Evolutionary conservation across 2,329 filamentous ascomycete species (phyloP).

Genomic region (Myriosclerotinia duriaeana): DNA sequence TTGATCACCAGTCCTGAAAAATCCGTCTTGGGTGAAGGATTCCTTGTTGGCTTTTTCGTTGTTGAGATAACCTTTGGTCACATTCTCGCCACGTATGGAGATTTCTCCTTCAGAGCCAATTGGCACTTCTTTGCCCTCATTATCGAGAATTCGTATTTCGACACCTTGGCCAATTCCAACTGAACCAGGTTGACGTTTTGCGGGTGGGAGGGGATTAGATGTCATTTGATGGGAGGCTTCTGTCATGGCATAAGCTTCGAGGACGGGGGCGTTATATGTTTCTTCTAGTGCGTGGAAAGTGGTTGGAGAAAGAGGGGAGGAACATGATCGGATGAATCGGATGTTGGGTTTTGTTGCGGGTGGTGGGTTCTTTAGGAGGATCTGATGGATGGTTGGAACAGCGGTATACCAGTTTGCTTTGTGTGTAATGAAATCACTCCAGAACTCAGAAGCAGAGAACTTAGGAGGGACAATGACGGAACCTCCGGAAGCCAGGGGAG

Average conservation of each 20-base stretch:
- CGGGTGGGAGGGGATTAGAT: constrained; percentile 69
- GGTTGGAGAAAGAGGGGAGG: constrained; percentile 78
- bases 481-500: constrained; percentile 71
- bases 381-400: constrained; percentile 90
- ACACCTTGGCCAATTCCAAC: constrained; percentile 84
- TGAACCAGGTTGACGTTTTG: constrained; percentile 74
- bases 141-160: constrained; percentile 74
- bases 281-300: constrained; percentile 77
- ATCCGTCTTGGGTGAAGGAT: constrained; percentile 72
- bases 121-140: constrained; percentile 64
- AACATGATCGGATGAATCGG: constrained; percentile 85
- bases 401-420: constrained; percentile 89
- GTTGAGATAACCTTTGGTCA: constrained; percentile 83
- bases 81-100: constrained; percentile 77
- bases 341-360: constrained; percentile 70
- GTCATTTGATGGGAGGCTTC: constrained; percentile 87
- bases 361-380: constrained; percentile 71
- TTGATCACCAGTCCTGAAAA: constrained; percentile 87
- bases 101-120: constrained; percentile 77
- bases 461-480: constrained; percentile 75
- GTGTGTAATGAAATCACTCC: constrained; percentile 71
- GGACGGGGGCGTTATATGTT: constrained; percentile 73
- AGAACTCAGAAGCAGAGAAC: constrained; percentile 83
- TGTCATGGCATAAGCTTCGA: constrained; percentile 92
- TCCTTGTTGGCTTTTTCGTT: constrained; percentile 73